Evolutionary conservation across 768 basidiomycete species (phyloP).

Genomic region (Suillus subalutaceus): DNA sequence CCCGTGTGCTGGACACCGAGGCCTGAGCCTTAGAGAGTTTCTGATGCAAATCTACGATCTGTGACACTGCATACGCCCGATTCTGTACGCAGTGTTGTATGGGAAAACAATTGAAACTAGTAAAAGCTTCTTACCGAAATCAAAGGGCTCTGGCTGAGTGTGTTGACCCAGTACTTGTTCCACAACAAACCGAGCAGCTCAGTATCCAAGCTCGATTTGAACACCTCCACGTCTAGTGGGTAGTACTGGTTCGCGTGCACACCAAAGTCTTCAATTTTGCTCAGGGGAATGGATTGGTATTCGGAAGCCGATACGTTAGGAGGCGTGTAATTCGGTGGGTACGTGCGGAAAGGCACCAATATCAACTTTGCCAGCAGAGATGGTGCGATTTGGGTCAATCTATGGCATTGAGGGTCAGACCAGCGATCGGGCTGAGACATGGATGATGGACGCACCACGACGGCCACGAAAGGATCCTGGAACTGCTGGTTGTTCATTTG

Average conservation of each 20-base stretch:
- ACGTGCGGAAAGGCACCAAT: conserved; percentile 99
- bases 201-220: conserved; percentile 89
- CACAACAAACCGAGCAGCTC: conserved; percentile 88
- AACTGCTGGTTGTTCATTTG: conserved; percentile 94
- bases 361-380: conserved; percentile 98
- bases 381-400: conserved; percentile 98
- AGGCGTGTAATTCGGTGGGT: conserved; percentile 93
- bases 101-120: background rate
- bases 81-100: conserved; percentile 58
- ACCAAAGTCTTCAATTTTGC: conserved; percentile 99
- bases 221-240: conserved; percentile 90
- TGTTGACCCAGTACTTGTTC: conserved; percentile 99
- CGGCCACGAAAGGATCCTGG: conserved; percentile 96
- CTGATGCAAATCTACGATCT: conserved; percentile 86
- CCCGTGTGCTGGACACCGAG: conserved; percentile 59
- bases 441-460: conserved; percentile 67
- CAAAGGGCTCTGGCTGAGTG: conserved; percentile 88
- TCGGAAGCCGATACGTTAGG: conserved; percentile 70
- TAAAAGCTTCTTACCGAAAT: conserved; percentile 67
- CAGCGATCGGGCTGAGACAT: background rate
- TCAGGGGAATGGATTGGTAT: conserved; percentile 95
- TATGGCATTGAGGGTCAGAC: conserved; percentile 29
- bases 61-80: conserved; percentile 90
- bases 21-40: conserved; percentile 79
- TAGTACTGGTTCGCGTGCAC: conserved; percentile 98